Evolutionary conservation across 129 eudicot species (phyloP).

Genomic region (Sambucus nigra): DNA sequence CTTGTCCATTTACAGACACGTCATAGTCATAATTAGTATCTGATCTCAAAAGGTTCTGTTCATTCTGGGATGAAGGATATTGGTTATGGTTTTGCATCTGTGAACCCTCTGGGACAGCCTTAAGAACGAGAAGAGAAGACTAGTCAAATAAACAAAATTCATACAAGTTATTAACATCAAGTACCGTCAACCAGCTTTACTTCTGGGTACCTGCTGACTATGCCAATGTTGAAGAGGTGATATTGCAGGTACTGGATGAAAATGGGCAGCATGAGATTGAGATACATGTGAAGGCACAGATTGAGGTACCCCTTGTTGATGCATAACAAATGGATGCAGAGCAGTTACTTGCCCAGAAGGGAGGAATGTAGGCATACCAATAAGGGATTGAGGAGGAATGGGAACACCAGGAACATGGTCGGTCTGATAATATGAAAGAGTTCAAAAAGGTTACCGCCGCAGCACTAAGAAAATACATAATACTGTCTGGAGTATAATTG

Average conservation of each 20-base stretch:
- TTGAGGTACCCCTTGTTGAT: slow-evolving; percentile 64
- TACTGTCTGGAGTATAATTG: background rate
- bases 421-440: slow-evolving; percentile 24
- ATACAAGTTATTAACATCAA: background rate
- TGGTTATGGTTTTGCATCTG: slow-evolving; percentile 43
- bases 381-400: slow-evolving; percentile 51
- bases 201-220: slow-evolving; percentile 58
- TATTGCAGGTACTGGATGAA: slow-evolving; percentile 47
- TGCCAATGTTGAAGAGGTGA: slow-evolving; percentile 70
- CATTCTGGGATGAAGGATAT: slow-evolving; percentile 41
- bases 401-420: slow-evolving; percentile 52
- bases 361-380: slow-evolving; percentile 77
- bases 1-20: slow-evolving; percentile 56
- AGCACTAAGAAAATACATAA: background rate
- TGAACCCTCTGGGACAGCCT: slow-evolving; percentile 55
- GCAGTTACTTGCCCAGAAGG: slow-evolving; percentile 76
- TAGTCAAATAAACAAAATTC: slow-evolving; percentile 7
- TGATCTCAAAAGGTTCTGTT: slow-evolving; percentile 33
- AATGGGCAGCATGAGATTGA: slow-evolving; percentile 57
- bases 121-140: background rate
- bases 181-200: background rate
- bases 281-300: slow-evolving; percentile 61
- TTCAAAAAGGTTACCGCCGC: background rate
- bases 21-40: slow-evolving; percentile 47
- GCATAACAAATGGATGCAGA: slow-evolving; percentile 85